Conservation (phyloP, 208 protist species). For the Ichthyophonus hoferi region DNA sequence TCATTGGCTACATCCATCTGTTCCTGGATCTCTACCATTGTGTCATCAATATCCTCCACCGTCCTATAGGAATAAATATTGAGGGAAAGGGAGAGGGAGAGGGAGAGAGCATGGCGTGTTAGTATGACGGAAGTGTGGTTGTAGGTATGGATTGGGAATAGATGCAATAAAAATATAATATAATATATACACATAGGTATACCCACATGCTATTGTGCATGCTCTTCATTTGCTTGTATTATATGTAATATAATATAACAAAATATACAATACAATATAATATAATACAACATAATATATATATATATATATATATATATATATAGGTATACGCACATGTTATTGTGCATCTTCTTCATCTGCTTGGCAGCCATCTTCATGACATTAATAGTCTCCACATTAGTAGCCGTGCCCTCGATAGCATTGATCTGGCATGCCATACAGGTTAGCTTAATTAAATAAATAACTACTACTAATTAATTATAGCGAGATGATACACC, state of each 20-base stretch:
- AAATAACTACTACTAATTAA: too few species aligned
- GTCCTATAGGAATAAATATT: neutral
- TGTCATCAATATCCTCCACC: constrained; percentile 73
- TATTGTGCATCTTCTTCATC: constrained; percentile 73
- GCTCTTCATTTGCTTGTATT: too few species aligned
- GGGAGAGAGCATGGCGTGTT: neutral
- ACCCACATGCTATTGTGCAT: too few species aligned
- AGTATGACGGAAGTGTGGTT: too few species aligned
- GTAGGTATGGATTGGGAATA: too few species aligned
- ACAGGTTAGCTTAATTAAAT: too few species aligned
- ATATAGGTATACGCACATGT: constrained; percentile 28
- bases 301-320: too few species aligned
- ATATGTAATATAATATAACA: neutral
- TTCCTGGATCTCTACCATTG: constrained; percentile 76
- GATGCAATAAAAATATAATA: too few species aligned
- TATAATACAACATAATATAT: too few species aligned
- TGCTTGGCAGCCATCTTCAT: constrained; percentile 69
- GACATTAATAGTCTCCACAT: constrained; percentile 72
- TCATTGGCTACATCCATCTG: constrained; percentile 81
- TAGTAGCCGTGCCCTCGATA: constrained; percentile 76
- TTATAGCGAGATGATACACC: too few species aligned
- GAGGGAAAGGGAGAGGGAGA: neutral
- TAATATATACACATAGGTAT: too few species aligned
- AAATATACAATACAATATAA: neutral
- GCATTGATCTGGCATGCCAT: constrained; percentile 65